Percentiles rank a stretch among this genome's conserved stretches.
Evolutionary conservation across 208 protist genomes (phyloP).

Genomic region (Kentomonas sorsogonicus): DNA sequence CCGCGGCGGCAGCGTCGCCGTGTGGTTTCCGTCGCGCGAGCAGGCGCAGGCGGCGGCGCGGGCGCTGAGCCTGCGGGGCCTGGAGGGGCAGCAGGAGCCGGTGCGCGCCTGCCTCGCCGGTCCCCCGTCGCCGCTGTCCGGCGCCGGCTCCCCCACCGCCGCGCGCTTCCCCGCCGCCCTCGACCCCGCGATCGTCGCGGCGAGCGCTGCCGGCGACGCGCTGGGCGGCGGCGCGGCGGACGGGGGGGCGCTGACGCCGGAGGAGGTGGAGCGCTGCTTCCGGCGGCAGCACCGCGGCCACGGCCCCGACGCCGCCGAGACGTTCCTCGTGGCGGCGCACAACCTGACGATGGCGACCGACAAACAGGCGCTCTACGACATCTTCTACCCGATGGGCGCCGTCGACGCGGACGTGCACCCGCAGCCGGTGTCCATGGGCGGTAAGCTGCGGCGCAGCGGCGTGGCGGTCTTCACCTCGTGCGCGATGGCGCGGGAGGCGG

Average conservation of each 20-base stretch:
- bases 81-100: conserved; percentile 11
- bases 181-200: not conserved
- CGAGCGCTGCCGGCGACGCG: not conserved
- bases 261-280: conserved; percentile 50
- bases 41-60: conserved; percentile 15
- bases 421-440: conserved; percentile 28
- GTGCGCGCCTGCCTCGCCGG: conserved; percentile 5
- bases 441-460: conserved; percentile 45
- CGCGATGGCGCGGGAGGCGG: conserved; percentile 54
- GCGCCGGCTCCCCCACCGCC: not conserved
- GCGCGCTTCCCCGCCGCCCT: not conserved
- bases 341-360: conserved; percentile 48
- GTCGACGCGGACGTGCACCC: conserved; percentile 44
- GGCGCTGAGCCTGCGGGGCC: conserved; percentile 6
- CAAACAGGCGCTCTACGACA: conserved; percentile 34
- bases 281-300: conserved; percentile 44
- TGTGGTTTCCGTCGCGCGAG: conserved; percentile 27
- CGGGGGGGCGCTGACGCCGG: conserved; percentile 17
- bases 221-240: conserved; percentile 5
- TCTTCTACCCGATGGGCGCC: conserved; percentile 76
- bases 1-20: conserved; percentile 35
- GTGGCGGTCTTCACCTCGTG: conserved; percentile 59
- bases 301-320: conserved; percentile 25
- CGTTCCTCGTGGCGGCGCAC: conserved; percentile 62
- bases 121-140: not conserved